These are phyloP conservation scores for Colletotrichum tamarilloi DNA, from an alignment of 2,329 filamentous ascomycete genomes.

Conservation along the genomic window DNA sequence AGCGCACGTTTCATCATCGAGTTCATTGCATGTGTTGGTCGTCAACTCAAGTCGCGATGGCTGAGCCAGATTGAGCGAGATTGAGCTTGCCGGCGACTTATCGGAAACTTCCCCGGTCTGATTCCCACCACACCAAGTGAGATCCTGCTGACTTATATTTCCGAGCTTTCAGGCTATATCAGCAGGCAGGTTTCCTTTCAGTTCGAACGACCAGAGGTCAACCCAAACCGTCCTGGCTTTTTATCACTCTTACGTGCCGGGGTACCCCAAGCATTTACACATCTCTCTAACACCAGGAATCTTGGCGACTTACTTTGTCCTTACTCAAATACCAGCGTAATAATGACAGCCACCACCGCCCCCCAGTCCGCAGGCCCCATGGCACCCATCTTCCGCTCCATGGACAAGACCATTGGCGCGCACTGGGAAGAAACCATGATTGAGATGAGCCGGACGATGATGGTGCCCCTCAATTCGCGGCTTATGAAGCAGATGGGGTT, in stretches of 20 bases:
- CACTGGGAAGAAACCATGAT: not conserved
- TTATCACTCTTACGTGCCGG: no score
- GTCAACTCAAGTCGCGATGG: not conserved
- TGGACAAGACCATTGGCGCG: not conserved
- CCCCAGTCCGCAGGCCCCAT: no score
- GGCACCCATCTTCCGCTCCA: not conserved
- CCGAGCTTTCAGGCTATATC: no score
- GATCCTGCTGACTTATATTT: not conserved
- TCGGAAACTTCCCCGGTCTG: not conserved
- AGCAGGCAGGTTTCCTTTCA: no score
- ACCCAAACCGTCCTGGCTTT: no score
- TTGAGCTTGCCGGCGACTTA: not conserved
- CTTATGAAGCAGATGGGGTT: constrained; percentile 43
- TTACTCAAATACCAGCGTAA: no score
- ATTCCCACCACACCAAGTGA: not conserved
- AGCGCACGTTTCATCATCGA: not conserved
- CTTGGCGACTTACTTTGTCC: no score
- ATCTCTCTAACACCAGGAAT: no score
- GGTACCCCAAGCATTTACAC: no score
- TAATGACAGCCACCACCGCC: no score
- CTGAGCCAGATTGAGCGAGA: not conserved
- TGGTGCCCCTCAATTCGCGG: constrained; percentile 36
- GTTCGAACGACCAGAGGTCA: no score
- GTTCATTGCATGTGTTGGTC: not conserved
- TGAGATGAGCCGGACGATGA: constrained; percentile 31